Base-by-base conservation (phyloP, 768 basidiomycete genomes). In the Lepiota venenata region DNA sequence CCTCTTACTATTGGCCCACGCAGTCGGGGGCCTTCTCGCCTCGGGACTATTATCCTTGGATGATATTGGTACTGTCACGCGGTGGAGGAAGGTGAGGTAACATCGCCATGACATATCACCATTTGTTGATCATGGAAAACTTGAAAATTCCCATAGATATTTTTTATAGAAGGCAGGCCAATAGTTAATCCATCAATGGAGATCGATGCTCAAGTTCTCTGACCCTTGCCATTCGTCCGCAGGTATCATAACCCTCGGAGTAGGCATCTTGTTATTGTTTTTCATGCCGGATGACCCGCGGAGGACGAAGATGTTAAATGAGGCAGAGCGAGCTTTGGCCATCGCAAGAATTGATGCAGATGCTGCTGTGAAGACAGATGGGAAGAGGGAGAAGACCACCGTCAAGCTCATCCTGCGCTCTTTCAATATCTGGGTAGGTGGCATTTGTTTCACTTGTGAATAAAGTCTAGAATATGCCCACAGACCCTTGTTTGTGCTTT, bases 1-100 rank as follows among this genome's bases (percentile, higher is more conserved):
- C 27, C 10, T 15, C 41, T 52, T 32, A 48, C 25, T 42, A 40
- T 42, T n/a, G 32, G 32, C 10, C 21, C 27, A 25, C 38, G 2
- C 27, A 74, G 71, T 74, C 47, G 71, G 71, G 9, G 71, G 72
- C n/a, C 67, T 74, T 2, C 62, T 73, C 8, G 70, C 71, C 4
- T 72, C 72, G 9, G 73, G 71, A 8, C 61, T 74, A 14, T 55
- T 74, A 5, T 56, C 62, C 5, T 45, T 70, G 7, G 52, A 57
- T 9, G 63, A 68, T 43, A 66, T 74, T 16, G 70, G 72, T 0
- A 52, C 52, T 1, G 60, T 71, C 16, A 64, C 57, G 25, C 65
- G 66, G 4, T 74, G 73, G 73, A 60, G 72, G 22, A 74, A 62
- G 56, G 61, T 60, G 27, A 46, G 55, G 1, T n/a, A 29, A 12